Evolutionary conservation across 345 rosid genomes (phyloP), one percentile per base, ranked within the genome.

Genomic region (Hypericum perforatum): DNA sequence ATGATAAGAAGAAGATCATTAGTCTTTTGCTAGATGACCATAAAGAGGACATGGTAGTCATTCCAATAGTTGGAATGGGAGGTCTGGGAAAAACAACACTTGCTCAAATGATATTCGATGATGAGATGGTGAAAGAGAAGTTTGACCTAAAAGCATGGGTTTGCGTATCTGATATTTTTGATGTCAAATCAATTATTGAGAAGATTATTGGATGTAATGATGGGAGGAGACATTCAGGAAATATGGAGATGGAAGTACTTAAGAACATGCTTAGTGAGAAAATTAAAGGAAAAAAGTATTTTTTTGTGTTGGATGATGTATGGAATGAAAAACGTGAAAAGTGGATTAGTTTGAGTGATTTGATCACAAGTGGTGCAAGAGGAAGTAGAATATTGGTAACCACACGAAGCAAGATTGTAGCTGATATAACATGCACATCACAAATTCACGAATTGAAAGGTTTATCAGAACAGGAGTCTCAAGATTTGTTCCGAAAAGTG

Each of bases 121-220:
- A 63, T 16, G 53, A 42, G 22, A 37, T 36, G 64, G 58, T 69
- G 12, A 49, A 43, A 10, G 11, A 3, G 2, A 36, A 41, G 9
- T 69, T 69, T 59, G 54, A 55, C 0, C 9, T 59, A 9, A 69
- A 44, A 9, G 54, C 55, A 37, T 69, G 73, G 73, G 57, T 63
- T 3, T 69, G 37, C 12, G 73, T 63, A 8, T 63, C 73, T 32
- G 55, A 59, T 10, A 49, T 37, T 22, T 62, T 68, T 62, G 67
- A 62, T 11, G 66, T 59, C 8, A 43, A 10, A 43, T 15, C 43
- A 16, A 39, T 69, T 11, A 41, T 54, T 4, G 41, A 49, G 47
- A 43, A 41, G 5, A 59, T 68, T 6, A 38, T 59, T 4, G 62
- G 45, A 16, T 62, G 68, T 0, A 16, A 13, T 6, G 32, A 22